Base-by-base conservation (phyloP, 139 green algal genomes). In the Chlorella sp. region DNA sequence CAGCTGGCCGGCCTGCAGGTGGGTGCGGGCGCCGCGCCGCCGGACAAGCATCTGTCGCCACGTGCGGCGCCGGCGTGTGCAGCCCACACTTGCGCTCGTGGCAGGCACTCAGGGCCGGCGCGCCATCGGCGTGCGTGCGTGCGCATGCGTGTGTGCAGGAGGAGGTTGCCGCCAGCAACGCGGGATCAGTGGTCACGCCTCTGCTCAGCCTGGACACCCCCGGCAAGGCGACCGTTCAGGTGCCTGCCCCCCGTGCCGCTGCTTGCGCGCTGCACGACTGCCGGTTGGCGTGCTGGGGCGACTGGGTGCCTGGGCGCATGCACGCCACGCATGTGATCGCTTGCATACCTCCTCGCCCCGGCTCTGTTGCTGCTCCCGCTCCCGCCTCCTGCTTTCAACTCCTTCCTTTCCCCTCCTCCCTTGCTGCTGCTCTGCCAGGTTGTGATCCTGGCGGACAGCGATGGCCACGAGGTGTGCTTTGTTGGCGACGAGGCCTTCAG, bases 401-500 rank as follows among this genome's bases (percentile, higher is more conserved):
- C n/a, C n/a, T n/a, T n/a, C n/a, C n/a, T n/a, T n/a, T n/a, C n/a
- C n/a, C n/a, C n/a, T n/a, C n/a, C n/a, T n/a, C n/a, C n/a, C n/a
- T n/a, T n/a, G n/a, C n/a, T n/a, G n/a, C n/a, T n/a, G n/a, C n/a
- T n/a, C n/a, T n/a, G n/a, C n/a, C n/a, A 90, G 56, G 85, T 90
- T 38, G 85, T 90, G 19, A 89, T 90, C 50, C 72, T 89, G 67
- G 81, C 80, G 33, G 85, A 90, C 73, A 83, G 83, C 0, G 85
- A 90, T 27, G 85, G 83, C 0, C 83, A 90, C 69, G 85, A 90
- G 84, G 81, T 89, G 68, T 90, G 85, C 65, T 90, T 89, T 65
- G 85, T 90, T 38, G 85, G 85, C 0, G 85, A 90, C 27, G 85
- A 79, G 4, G 83, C 68, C 21, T 90, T 90, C 67, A 35, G 76